A percentile compares a stretch with the other conserved stretches of the same genome.
phyloP scores from a whole-genome alignment of 176 grass and related monocot species.

The Musa acuminata region DNA sequence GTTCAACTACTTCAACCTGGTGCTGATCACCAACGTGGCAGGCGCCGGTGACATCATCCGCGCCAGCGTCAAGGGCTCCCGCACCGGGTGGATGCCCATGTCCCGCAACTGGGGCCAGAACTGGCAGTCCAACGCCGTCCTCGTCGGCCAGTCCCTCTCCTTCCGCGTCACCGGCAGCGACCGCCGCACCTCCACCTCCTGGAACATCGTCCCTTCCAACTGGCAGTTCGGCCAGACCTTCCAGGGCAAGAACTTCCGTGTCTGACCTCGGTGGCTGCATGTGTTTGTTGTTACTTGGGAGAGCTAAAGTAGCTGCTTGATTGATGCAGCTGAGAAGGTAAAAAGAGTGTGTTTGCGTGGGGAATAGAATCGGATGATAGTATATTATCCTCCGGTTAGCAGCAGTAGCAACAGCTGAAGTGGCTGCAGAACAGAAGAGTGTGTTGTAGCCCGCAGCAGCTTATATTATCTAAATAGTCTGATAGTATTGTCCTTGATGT shows the following conservation, averaged over 20 bases:
- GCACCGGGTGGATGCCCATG: conserved; percentile 65
- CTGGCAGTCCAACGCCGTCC: conserved; percentile 65
- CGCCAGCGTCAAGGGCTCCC: conserved; percentile 42
- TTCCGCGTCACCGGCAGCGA: conserved; percentile 71
- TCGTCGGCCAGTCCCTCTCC: conserved; percentile 56
- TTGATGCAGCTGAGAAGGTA: no score
- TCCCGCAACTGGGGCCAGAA: conserved; percentile 92
- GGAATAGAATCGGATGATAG: not conserved
- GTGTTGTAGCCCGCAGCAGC: conserved; percentile 12
- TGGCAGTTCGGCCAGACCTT: conserved; percentile 86
- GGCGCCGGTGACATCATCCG: conserved; percentile 59
- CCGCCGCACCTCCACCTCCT: conserved; percentile 53
- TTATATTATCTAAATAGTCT: not conserved
- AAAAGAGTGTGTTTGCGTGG: not conserved
- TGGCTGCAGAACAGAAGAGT: conserved; percentile 1
- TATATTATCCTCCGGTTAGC: not conserved
- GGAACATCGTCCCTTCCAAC: conserved; percentile 39
- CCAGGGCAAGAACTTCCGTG: conserved; percentile 72
- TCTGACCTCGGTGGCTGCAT: conserved; percentile 9
- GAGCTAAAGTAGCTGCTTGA: no score
- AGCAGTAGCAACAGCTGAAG: not conserved
- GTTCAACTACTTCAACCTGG: conserved; percentile 68
- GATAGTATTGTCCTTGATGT: not conserved
- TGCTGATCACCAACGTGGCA: conserved; percentile 73
- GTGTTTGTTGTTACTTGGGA: not conserved